Evolutionary conservation across 768 basidiomycete genomes (phyloP), one percentile per base, ranked within the genome.

Genomic region (Tricholoma sp.): DNA sequence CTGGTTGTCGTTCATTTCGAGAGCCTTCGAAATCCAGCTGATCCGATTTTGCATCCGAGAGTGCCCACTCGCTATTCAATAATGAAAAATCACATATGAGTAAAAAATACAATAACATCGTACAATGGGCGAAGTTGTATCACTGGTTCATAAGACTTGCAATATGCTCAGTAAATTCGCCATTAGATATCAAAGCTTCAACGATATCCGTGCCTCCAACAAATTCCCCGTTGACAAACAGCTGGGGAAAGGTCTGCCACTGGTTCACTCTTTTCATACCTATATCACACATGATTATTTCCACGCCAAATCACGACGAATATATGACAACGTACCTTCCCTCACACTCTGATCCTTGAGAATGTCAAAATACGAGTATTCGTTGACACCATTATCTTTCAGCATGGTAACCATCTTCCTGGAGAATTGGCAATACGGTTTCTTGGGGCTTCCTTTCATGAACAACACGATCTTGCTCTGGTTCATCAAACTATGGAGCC

Each of bases 181-280:
- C 92, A 57, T 66, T 86, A 32, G 87, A 82, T 12, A 81, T 82
- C 89, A 95, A 89, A 74, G 98, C 96, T 68, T 84, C 82, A 20
- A 95, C 82, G 52, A 98, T 86, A 67, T 99, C 96, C 52, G 98
- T 72, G 4, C 96, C 96, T n/a, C 96, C 96, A 13, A 97, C 85
- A 15, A 99, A 79, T 68, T 98, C 93, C 18, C 97, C 95, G 2
- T 91, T 84, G 51, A 94, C 76, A 60, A 94, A 88, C 18, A 96
- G 76, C 66, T 93, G 91, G 3, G 91, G 90, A 74, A 81, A 92
- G 3, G 90, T 96, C 0, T 93, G 93, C 93, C 93, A 95, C 58
- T 94, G 81, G 65, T 95, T 95, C 58, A 92, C 66, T 59, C 76
- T 81, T 72, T 87, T 87, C 52, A 87, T 79, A 66, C 82, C 93